A percentile compares a stretch with the other conserved stretches of the same genome.
Evolutionary conservation across 441 rosid genomes (phyloP).

Genomic region (Sinapis alba): DNA sequence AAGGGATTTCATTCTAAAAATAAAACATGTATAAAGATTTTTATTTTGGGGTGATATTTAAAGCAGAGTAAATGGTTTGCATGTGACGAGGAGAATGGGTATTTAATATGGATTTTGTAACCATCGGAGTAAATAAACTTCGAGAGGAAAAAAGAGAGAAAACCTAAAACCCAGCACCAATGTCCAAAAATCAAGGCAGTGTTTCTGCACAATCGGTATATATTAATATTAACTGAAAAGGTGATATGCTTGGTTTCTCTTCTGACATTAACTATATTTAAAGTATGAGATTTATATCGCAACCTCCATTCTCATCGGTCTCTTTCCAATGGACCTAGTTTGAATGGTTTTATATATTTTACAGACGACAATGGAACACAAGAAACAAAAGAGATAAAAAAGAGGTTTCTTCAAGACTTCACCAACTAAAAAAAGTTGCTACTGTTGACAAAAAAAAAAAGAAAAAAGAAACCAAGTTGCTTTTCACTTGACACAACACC

Average conservation of each 20-base stretch:
- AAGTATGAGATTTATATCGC: too few species aligned
- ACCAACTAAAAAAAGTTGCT: not conserved
- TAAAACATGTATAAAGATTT: too few species aligned
- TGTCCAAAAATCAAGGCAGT: constrained; percentile 27
- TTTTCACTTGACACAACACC: constrained; percentile 26
- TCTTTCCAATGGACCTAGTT: too few species aligned
- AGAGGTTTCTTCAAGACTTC: not conserved
- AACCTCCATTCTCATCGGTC: too few species aligned
- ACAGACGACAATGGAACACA: constrained; percentile 41
- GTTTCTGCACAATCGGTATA: not conserved
- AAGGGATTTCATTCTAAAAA: too few species aligned
- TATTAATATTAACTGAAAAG: too few species aligned
- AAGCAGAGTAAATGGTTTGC: constrained; percentile 32
- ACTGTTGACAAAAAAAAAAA: constrained; percentile 6
- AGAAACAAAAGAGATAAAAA: constrained; percentile 21
- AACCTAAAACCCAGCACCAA: constrained; percentile 1
- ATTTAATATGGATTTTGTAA: constrained; percentile 12
- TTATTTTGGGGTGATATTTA: not conserved
- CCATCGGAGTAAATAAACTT: not conserved
- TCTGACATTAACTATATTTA: too few species aligned
- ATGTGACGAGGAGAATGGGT: constrained; percentile 17
- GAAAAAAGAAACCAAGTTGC: too few species aligned
- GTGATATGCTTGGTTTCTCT: too few species aligned
- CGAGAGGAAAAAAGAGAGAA: not conserved
- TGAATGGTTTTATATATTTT: constrained; percentile 1